Conservation (phyloP, 345 rosid genomes). For the Ceriops decandra region DNA sequence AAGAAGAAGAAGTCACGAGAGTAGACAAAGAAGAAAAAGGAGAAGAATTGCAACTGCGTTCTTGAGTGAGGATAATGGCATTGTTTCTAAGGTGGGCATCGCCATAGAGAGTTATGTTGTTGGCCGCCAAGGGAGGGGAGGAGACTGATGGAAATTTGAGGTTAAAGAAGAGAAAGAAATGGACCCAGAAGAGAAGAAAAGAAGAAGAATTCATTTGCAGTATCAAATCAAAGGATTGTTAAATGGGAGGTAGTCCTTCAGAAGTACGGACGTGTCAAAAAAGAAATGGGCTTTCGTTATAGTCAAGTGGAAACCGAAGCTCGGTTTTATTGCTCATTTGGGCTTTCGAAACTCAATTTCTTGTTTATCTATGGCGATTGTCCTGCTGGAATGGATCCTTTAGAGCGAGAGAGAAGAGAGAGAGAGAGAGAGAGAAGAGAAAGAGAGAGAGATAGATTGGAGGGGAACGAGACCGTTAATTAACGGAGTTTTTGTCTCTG, state of each 20-base stretch:
- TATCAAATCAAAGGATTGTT: neutral
- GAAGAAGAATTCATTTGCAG: slow-evolving; percentile 18
- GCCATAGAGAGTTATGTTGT: slow-evolving; percentile 63
- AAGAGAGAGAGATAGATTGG: neutral
- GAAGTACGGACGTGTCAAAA: too few species aligned
- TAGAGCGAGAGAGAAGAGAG: neutral
- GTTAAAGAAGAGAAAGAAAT: slow-evolving; percentile 32
- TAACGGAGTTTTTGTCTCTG: too few species aligned
- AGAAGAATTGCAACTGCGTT: slow-evolving; percentile 32
- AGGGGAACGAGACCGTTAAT: slow-evolving; percentile 5
- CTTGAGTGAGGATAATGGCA: slow-evolving; percentile 64
- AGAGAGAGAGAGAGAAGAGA: neutral
- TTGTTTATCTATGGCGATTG: slow-evolving; percentile 3
- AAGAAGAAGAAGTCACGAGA: slow-evolving; percentile 18
- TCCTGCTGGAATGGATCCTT: neutral
- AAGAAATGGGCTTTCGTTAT: too few species aligned
- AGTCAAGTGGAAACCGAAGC: too few species aligned
- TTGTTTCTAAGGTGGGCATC: slow-evolving; percentile 51
- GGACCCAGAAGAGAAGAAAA: slow-evolving; percentile 30
- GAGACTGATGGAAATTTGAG: slow-evolving; percentile 28
- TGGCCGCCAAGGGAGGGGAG: slow-evolving; percentile 30
- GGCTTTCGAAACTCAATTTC: neutral
- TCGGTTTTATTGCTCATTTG: neutral
- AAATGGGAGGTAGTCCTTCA: neutral
- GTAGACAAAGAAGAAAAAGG: neutral